Conservation (phyloP, 2,329 filamentous ascomycete species). For the Zasmidium citrigriseum region DNA sequence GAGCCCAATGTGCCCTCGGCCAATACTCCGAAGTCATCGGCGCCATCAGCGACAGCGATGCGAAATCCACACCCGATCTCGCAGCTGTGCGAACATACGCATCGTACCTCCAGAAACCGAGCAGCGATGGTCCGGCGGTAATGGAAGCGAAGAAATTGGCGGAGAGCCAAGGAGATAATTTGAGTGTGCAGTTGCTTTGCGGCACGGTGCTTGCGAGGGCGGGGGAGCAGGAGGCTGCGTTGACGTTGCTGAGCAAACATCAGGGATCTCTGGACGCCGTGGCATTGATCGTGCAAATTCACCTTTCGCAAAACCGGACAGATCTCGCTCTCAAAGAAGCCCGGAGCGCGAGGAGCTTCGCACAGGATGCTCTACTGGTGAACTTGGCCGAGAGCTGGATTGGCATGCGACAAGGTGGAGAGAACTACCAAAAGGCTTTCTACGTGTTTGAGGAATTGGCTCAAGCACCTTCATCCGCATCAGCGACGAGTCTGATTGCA, state of each 20-base stretch:
- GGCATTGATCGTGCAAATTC: slow-evolving; percentile 86
- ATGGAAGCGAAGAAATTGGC: slow-evolving; percentile 70
- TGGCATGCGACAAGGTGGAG: slow-evolving; percentile 85
- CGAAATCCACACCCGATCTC: slow-evolving; percentile 65
- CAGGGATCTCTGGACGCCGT: slow-evolving; percentile 79
- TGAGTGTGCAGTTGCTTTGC: slow-evolving; percentile 75
- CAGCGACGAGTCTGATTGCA: slow-evolving; percentile 73
- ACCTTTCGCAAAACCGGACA: slow-evolving; percentile 85
- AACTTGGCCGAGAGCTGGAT: slow-evolving; percentile 97
- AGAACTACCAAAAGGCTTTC: slow-evolving; percentile 94
- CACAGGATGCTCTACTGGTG: slow-evolving; percentile 89
- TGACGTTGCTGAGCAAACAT: slow-evolving; percentile 77
- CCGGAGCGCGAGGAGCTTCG: slow-evolving; percentile 82
- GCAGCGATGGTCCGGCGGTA: slow-evolving; percentile 36
- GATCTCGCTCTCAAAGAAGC: slow-evolving; percentile 92
- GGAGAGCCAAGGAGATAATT: slow-evolving; percentile 67
- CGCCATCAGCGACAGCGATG: slow-evolving; percentile 64
- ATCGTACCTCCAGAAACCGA: slow-evolving; percentile 48
- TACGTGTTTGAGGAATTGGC: slow-evolving; percentile 98
- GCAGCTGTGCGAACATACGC: slow-evolving; percentile 77
- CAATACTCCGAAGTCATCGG: slow-evolving; percentile 72
- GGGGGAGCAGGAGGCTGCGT: slow-evolving; percentile 81
- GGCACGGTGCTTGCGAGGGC: slow-evolving; percentile 80
- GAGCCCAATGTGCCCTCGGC: slow-evolving; percentile 80
- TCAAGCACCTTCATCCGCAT: slow-evolving; percentile 78